phyloP scores from a whole-genome alignment of 2,329 filamentous ascomycete genomes.

The Arthroderma sp. region DNA sequence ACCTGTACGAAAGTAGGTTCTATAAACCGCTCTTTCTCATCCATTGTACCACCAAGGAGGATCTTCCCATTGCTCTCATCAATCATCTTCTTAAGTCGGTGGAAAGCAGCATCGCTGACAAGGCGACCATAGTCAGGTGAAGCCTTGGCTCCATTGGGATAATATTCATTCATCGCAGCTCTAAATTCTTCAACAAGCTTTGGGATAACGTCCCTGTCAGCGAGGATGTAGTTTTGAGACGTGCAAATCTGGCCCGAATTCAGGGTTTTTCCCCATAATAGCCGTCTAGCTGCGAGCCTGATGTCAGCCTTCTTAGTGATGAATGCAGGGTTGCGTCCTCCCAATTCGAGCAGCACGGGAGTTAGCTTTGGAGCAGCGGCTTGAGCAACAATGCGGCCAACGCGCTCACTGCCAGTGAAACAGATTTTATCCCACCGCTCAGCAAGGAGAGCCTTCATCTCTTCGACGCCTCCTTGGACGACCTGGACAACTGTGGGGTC shows the following conservation, averaged over 20 bases:
- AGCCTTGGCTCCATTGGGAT: conserved; percentile 65
- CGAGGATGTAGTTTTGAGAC: conserved; percentile 80
- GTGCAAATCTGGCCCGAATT: conserved; percentile 89
- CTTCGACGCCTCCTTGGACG: conserved; percentile 67
- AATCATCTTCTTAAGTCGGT: conserved; percentile 80
- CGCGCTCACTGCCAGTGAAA: conserved; percentile 70
- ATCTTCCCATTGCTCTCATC: conserved; percentile 72
- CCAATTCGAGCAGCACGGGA: conserved; percentile 77
- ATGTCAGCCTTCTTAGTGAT: conserved; percentile 73
- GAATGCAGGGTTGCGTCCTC: conserved; percentile 83
- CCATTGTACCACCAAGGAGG: conserved; percentile 70
- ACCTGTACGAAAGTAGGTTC: conserved; percentile 88
- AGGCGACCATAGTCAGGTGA: conserved; percentile 70
- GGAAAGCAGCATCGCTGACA: conserved; percentile 66
- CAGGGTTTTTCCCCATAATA: conserved; percentile 78
- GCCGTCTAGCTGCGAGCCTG: conserved; percentile 63
- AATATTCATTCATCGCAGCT: conserved; percentile 59
- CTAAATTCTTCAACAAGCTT: conserved; percentile 64
- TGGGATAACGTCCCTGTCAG: conserved; percentile 60
- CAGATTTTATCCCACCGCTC: conserved; percentile 97
- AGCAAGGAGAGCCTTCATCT: conserved; percentile 69
- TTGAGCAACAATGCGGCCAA: conserved; percentile 77
- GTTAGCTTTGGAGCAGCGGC: conserved; percentile 84
- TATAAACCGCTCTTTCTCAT: conserved; percentile 69
- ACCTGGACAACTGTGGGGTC: conserved; percentile 64